These are phyloP conservation scores for Aschersonia sp. DNA, from an alignment of 2,329 filamentous ascomycete genomes.

Conservation along the genomic window DNA sequence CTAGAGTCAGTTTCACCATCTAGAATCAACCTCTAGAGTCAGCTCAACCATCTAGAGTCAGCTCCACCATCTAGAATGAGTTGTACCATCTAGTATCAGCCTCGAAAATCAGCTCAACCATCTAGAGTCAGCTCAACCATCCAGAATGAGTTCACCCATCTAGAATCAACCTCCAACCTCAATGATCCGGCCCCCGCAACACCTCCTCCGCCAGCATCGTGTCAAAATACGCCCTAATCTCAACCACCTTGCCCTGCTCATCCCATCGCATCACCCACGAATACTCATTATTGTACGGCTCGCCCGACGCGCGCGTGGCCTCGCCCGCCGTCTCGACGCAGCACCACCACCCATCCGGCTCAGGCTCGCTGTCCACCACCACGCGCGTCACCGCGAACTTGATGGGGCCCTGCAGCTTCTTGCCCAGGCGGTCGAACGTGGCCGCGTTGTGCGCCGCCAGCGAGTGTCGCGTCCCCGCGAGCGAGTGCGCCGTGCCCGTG, in stretches of 20 bases:
- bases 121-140: no score
- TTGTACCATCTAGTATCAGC: no score
- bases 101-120: no score
- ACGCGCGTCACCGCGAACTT: constrained; percentile 8
- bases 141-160: not conserved
- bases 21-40: no score
- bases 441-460: constrained; percentile 7
- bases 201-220: constrained; percentile 9
- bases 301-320: constrained; percentile 7
- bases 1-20: no score
- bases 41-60: no score
- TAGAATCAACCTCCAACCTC: not conserved
- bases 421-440: constrained; percentile 8
- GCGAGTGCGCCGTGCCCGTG: constrained; percentile 10
- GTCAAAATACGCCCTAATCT: constrained; percentile 12
- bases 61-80: no score
- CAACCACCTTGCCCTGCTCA: constrained; percentile 9
- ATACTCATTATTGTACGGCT: constrained; percentile 12
- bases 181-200: not conserved
- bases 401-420: constrained; percentile 9
- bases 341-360: constrained; percentile 10
- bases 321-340: constrained; percentile 9
- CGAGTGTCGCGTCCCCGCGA: constrained; percentile 9
- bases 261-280: constrained; percentile 11
- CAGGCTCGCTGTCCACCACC: constrained; percentile 9